Conservation (phyloP, 2,329 filamentous ascomycete species). For the Penicillium glabrum region DNA sequence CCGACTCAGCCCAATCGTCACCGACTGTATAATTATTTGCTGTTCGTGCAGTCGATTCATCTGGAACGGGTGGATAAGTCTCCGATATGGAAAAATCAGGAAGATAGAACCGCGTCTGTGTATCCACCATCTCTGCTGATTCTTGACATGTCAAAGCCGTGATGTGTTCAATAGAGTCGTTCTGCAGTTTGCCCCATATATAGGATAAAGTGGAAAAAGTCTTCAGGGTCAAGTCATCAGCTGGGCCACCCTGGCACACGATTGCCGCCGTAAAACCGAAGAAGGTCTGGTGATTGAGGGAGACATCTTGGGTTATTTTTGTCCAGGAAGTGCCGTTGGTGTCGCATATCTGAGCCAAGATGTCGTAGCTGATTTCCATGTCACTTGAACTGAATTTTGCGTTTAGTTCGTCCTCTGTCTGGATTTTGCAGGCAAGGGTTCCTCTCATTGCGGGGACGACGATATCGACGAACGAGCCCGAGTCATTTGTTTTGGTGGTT, state of each 20-base stretch:
- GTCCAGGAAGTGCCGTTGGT: background rate
- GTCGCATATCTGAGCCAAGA: background rate
- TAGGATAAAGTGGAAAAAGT: background rate
- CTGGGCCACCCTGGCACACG: no score
- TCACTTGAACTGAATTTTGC: background rate
- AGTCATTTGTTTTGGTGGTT: background rate
- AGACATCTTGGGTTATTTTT: background rate
- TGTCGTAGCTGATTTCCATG: background rate
- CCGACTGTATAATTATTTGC: background rate
- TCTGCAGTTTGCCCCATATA: constrained; percentile 3
- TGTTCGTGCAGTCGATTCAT: constrained; percentile 1
- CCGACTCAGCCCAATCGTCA: no score
- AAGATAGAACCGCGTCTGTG: constrained; percentile 1
- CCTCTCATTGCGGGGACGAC: constrained; percentile 5
- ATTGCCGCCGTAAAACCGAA: background rate
- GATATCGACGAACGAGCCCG: constrained; percentile 4
- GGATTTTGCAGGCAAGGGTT: background rate
- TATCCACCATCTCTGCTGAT: constrained; percentile 7
- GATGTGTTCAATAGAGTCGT: background rate
- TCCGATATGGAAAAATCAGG: constrained; percentile 4
- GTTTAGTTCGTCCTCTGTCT: background rate
- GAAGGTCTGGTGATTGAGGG: background rate
- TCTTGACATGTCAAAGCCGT: constrained; percentile 3
- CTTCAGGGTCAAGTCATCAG: no score
- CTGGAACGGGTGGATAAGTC: background rate